phyloP scores from a whole-genome alignment of 2,329 filamentous ascomycete species.

The Beauveria varroae region DNA sequence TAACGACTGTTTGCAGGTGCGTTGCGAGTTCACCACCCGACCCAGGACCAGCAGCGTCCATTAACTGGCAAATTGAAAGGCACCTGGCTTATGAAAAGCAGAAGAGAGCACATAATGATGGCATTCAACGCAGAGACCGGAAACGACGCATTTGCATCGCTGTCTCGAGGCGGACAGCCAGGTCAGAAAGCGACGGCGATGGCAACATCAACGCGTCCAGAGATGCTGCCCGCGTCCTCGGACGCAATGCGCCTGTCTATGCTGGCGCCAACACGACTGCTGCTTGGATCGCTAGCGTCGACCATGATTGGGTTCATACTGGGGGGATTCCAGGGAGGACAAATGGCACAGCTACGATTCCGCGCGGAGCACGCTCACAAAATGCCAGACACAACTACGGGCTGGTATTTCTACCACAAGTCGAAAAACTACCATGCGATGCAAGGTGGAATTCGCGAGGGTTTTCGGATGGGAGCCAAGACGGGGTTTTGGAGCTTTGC shows the following conservation, averaged over 20 bases:
- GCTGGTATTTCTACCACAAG: constrained; percentile 99
- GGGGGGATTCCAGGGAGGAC: constrained; percentile 65
- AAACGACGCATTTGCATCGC: neutral
- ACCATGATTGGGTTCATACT: constrained; percentile 63
- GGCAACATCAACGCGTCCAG: neutral
- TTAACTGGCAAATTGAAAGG: neutral
- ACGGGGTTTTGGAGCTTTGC: constrained; percentile 65
- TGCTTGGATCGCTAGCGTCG: constrained; percentile 54
- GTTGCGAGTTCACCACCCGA: neutral
- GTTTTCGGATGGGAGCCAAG: constrained; percentile 63
- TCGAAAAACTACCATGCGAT: constrained; percentile 89
- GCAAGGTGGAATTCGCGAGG: constrained; percentile 70
- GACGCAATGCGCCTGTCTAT: constrained; percentile 48
- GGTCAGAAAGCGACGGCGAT: neutral
- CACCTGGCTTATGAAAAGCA: neutral
- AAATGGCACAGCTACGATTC: constrained; percentile 72
- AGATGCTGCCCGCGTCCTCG: constrained; percentile 2
- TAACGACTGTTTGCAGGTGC: neutral
- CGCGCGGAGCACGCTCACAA: constrained; percentile 95
- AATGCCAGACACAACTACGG: constrained; percentile 70
- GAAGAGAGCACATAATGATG: neutral
- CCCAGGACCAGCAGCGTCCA: neutral
- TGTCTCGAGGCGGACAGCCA: neutral
- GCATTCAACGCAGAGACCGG: neutral
- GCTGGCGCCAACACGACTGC: constrained; percentile 56